These are phyloP conservation scores for Cutaneotrichosporon spelunceum DNA, from an alignment of 1,284 basidiomycete species.

Conservation along the genomic window DNA sequence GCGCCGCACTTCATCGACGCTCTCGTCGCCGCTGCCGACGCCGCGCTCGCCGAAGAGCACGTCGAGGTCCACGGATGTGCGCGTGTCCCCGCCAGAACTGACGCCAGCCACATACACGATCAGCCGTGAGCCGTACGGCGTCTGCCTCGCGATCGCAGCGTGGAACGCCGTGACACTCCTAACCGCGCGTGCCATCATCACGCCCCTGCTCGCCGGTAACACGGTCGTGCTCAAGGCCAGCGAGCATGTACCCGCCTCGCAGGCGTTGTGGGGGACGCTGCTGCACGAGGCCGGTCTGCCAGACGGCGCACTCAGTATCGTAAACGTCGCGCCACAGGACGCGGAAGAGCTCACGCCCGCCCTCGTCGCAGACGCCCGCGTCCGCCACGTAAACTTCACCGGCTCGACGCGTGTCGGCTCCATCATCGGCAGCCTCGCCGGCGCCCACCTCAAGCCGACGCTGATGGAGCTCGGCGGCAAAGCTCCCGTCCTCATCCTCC, in stretches of 20 bases:
- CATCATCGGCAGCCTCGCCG: constrained; percentile 44
- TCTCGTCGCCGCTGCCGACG: constrained; percentile 15
- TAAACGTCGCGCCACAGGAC: constrained; percentile 57
- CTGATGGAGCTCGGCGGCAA: constrained; percentile 55
- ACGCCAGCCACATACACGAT: constrained; percentile 12
- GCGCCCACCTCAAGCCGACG: constrained; percentile 51
- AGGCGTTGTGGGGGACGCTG: constrained; percentile 56
- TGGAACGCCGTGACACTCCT: constrained; percentile 33
- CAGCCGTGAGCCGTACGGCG: constrained; percentile 28
- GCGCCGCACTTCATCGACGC: constrained; percentile 6
- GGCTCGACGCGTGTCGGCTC: constrained; percentile 53
- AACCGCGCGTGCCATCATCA: constrained; percentile 54
- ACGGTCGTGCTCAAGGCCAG: constrained; percentile 63
- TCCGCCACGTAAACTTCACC: constrained; percentile 54
- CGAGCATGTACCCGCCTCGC: constrained; percentile 58
- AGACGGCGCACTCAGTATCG: constrained; percentile 59
- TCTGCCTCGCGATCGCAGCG: constrained; percentile 30
- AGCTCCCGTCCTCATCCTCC: constrained; percentile 55
- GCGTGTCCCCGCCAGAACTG: neutral
- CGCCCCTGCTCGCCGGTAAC: constrained; percentile 63
- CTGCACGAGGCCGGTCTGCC: constrained; percentile 59
- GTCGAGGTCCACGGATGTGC: constrained; percentile 13
- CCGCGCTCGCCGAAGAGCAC: constrained; percentile 19
- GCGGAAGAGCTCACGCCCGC: constrained; percentile 55
- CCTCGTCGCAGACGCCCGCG: constrained; percentile 58